phyloP scores from a whole-genome alignment of 306 rosid genomes.

The Potentilla sterilis region DNA sequence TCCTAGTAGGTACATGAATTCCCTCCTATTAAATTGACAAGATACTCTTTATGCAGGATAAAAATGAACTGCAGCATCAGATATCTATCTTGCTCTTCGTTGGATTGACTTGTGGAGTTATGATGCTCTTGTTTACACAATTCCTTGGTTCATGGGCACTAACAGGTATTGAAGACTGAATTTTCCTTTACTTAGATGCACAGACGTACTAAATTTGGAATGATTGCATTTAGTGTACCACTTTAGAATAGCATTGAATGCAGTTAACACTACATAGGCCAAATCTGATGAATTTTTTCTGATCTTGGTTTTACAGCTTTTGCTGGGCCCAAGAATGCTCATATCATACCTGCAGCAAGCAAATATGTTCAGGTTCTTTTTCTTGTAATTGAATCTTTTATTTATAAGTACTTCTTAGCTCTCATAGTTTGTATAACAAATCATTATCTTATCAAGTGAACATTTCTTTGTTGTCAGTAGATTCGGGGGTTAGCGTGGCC shows the following conservation, averaged over 20 bases:
- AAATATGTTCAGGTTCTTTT: slow-evolving; percentile 58
- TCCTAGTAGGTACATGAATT: not conserved
- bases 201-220: not conserved
- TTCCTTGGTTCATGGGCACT: slow-evolving; percentile 52
- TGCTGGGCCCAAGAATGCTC: slow-evolving; percentile 52
- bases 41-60: slow-evolving; percentile 39
- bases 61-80: slow-evolving; percentile 58
- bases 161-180: slow-evolving; percentile 45
- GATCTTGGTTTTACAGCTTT: slow-evolving; percentile 40
- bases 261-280: slow-evolving; percentile 20
- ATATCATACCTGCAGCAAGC: slow-evolving; percentile 64
- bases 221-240: not conserved
- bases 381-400: not conserved
- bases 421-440: not conserved
- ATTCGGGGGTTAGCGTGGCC: slow-evolving; percentile 76
- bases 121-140: slow-evolving; percentile 57
- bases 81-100: slow-evolving; percentile 54
- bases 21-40: not conserved
- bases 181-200: not conserved
- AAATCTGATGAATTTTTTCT: slow-evolving; percentile 25
- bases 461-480: slow-evolving; percentile 27
- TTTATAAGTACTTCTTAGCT: not conserved
- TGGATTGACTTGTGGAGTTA: slow-evolving; percentile 58
- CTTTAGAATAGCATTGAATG: slow-evolving; percentile 19
- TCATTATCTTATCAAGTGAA: not conserved